These are phyloP conservation scores for Tritrichomonas musculus DNA, from an alignment of 208 protist species.

Conservation along the genomic window DNA sequence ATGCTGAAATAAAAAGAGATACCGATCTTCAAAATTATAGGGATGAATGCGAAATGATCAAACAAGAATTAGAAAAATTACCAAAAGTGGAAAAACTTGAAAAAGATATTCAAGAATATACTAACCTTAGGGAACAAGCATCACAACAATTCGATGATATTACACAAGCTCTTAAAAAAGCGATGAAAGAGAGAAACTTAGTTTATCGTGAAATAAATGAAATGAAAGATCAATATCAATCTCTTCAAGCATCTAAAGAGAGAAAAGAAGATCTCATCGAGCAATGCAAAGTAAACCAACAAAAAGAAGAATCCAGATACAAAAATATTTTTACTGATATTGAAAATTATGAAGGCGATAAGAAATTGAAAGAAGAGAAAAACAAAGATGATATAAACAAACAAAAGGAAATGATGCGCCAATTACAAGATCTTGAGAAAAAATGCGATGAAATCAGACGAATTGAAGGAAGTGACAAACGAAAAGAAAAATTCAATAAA, in stretches of 20 bases:
- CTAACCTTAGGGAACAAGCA: background rate
- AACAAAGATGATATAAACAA: background rate
- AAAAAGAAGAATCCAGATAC: background rate
- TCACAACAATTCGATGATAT: background rate
- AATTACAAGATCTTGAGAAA: background rate
- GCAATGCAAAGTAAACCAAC: background rate
- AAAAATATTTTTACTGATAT: background rate
- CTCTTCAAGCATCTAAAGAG: background rate
- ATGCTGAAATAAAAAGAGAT: background rate
- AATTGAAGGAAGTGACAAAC: background rate
- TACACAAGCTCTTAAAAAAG: background rate
- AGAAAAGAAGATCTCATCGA: background rate
- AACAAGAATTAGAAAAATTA: background rate
- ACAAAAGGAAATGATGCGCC: background rate
- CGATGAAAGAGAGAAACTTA: background rate
- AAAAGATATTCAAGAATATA: conserved; percentile 3
- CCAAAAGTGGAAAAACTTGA: background rate
- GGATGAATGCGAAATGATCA: background rate
- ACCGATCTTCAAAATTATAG: background rate
- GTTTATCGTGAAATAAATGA: background rate
- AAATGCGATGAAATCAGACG: conserved; percentile 12
- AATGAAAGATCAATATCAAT: background rate
- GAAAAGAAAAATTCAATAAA: background rate
- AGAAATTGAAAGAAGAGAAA: background rate
- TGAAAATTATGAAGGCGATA: background rate